These are phyloP conservation scores for Silene coronaria DNA, from an alignment of 179 eudicot genomes.

Conservation along the genomic window DNA sequence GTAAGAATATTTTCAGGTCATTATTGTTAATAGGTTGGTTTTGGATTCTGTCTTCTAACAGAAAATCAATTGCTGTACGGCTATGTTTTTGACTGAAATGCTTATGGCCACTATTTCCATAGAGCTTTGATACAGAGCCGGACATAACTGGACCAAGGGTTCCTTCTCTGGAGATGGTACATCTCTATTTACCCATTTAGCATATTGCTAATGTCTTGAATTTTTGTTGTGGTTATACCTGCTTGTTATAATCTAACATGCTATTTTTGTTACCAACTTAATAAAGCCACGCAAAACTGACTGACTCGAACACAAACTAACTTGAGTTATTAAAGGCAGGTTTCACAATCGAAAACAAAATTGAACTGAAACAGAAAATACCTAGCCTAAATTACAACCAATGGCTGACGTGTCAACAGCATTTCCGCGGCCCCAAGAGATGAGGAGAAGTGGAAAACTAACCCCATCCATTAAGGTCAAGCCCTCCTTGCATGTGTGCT, in stretches of 20 bases:
- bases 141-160: slow-evolving; percentile 52
- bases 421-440: too few relatives aligned
- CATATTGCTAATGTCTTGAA: slow-evolving; percentile 27
- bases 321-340: too few relatives aligned
- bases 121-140: slow-evolving; percentile 65
- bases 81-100: background rate
- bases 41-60: slow-evolving; percentile 9
- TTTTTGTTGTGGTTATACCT: slow-evolving; percentile 4
- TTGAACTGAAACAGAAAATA: too few relatives aligned
- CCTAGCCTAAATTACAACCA: too few relatives aligned
- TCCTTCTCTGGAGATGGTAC: slow-evolving; percentile 67
- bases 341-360: too few relatives aligned
- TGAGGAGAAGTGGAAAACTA: too few relatives aligned
- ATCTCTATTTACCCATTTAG: slow-evolving; percentile 27
- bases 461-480: too few relatives aligned
- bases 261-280: too few relatives aligned
- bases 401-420: too few relatives aligned
- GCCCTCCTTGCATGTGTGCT: too few relatives aligned
- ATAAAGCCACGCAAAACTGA: too few relatives aligned
- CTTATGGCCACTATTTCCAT: slow-evolving; percentile 17
- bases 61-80: slow-evolving; percentile 1
- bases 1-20: slow-evolving; percentile 19
- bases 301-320: too few relatives aligned
- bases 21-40: background rate
- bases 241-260: background rate